phyloP scores from a whole-genome alignment of 495 filamentous ascomycete genomes.

The Xylaria longipes region DNA sequence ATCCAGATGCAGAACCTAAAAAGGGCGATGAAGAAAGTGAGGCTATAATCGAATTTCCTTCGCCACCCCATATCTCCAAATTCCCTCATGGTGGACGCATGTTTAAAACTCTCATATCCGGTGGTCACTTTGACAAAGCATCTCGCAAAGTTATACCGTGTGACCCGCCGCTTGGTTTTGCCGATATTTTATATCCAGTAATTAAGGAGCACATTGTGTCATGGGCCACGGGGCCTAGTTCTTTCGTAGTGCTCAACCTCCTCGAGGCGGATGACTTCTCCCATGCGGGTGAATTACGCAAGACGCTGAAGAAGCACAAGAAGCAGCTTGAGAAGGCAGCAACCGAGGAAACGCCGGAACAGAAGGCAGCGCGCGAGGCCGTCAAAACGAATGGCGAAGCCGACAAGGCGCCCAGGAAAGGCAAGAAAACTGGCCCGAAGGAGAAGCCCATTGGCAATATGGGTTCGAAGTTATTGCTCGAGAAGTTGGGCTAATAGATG shows the following conservation, averaged over 20 bases:
- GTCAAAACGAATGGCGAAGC: constrained; percentile 36
- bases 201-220: constrained; percentile 75
- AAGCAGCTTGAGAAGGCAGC: constrained; percentile 57
- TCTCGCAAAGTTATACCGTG: constrained; percentile 70
- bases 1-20: constrained; percentile 53
- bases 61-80: constrained; percentile 57
- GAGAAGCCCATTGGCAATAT: constrained; percentile 55
- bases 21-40: constrained; percentile 47
- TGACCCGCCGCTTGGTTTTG: constrained; percentile 81
- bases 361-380: constrained; percentile 45
- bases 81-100: constrained; percentile 77
- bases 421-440: constrained; percentile 47
- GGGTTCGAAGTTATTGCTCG: constrained; percentile 61
- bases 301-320: constrained; percentile 66
- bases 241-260: constrained; percentile 81
- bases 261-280: constrained; percentile 81
- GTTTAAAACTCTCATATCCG: constrained; percentile 86
- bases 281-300: constrained; percentile 66
- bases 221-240: constrained; percentile 87
- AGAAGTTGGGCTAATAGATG: constrained; percentile 42
- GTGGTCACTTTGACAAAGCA: constrained; percentile 79
- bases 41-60: neutral
- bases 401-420: constrained; percentile 42
- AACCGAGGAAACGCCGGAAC: constrained; percentile 48
- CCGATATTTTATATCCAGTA: constrained; percentile 74